Conservation (phyloP, 2,329 filamentous ascomycete species). For the Orbilia oligospora region DNA sequence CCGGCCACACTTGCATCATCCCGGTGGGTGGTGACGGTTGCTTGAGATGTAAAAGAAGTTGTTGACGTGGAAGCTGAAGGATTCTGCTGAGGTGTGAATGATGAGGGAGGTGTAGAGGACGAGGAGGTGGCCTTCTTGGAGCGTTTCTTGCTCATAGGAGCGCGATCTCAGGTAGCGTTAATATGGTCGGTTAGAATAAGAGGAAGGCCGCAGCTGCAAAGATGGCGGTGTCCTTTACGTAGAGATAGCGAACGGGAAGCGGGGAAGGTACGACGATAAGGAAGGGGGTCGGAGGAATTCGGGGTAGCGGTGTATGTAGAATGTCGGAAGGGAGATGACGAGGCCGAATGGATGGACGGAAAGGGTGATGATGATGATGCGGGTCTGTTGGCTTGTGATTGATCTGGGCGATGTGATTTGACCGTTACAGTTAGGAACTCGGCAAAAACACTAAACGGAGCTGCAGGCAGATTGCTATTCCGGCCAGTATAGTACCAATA, state of each 20-base stretch:
- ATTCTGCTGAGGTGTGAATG: constrained; percentile 37
- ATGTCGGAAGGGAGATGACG: constrained; percentile 19
- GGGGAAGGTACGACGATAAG: constrained; percentile 19
- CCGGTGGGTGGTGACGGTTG: constrained; percentile 52
- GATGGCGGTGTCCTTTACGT: constrained; percentile 6
- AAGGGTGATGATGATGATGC: constrained; percentile 14
- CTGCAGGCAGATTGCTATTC: neutral
- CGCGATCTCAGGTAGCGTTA: constrained; percentile 43
- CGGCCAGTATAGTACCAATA: no score
- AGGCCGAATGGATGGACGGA: constrained; percentile 4
- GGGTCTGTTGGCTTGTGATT: constrained; percentile 52
- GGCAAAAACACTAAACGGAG: neutral
- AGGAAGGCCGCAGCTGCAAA: neutral
- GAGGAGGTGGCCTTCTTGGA: constrained; percentile 39
- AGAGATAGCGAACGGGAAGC: constrained; percentile 10
- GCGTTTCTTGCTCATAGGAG: constrained; percentile 61
- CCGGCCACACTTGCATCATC: constrained; percentile 54
- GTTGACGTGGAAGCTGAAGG: constrained; percentile 51
- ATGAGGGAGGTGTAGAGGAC: constrained; percentile 30
- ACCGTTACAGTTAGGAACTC: constrained; percentile 1
- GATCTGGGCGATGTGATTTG: constrained; percentile 44
- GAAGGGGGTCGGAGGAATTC: constrained; percentile 6
- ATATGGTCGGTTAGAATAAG: constrained; percentile 5
- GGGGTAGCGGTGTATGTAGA: neutral
- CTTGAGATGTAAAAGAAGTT: constrained; percentile 54